phyloP scores from a whole-genome alignment of 257 asterid genomes.

The Plantago ovata region DNA sequence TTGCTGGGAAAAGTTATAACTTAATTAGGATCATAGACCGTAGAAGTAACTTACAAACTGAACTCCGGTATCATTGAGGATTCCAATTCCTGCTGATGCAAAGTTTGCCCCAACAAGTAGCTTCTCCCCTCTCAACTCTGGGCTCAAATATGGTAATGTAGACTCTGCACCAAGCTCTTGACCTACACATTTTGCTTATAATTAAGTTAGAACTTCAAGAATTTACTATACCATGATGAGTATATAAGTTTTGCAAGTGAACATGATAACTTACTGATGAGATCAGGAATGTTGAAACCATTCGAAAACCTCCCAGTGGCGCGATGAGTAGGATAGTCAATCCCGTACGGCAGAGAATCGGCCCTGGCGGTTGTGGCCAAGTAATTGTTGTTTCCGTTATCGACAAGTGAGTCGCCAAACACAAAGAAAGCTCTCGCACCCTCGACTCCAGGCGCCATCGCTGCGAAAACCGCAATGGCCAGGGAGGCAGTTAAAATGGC shows the following conservation, averaged over 20 bases:
- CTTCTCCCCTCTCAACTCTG: constrained; percentile 48
- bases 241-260: neutral
- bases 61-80: constrained; percentile 74
- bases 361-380: constrained; percentile 66
- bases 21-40: no score
- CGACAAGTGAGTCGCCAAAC: constrained; percentile 77
- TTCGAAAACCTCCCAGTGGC: constrained; percentile 81
- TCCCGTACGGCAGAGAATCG: constrained; percentile 73
- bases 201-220: neutral
- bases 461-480: constrained; percentile 1
- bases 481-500: constrained; percentile 12
- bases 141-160: constrained; percentile 64
- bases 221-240: neutral
- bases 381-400: constrained; percentile 72
- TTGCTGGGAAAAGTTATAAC: no score
- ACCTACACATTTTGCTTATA: constrained; percentile 31
- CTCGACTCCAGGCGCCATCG: constrained; percentile 23
- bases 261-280: constrained; percentile 41
- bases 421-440: constrained; percentile 67
- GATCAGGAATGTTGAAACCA: constrained; percentile 71
- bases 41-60: constrained; percentile 54
- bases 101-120: constrained; percentile 82
- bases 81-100: constrained; percentile 87
- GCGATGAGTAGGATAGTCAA: constrained; percentile 68
- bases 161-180: constrained; percentile 69